A percentile compares a stretch with the other conserved stretches of the same genome.
Conservation (phyloP, 1,139 yeast genomes). For the Candida anutae region DNA sequence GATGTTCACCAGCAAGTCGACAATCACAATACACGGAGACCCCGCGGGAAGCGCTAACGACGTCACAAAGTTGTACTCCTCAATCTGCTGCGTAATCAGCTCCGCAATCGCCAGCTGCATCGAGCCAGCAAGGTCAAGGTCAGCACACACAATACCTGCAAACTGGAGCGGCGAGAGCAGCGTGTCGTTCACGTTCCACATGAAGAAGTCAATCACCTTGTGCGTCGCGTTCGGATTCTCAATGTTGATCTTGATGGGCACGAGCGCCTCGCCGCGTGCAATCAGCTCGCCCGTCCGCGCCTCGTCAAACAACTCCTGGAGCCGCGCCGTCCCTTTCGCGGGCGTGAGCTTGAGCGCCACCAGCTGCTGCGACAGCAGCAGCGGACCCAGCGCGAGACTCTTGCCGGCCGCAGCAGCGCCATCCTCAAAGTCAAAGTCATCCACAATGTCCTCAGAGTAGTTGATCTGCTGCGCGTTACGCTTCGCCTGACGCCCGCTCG, state of each 20-base stretch:
- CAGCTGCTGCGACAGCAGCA: constrained; percentile 11
- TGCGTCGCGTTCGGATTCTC: constrained; percentile 57
- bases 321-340: constrained; percentile 25
- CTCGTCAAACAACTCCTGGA: constrained; percentile 17
- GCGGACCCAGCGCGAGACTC: constrained; percentile 7
- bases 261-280: constrained; percentile 35
- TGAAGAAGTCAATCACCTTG: constrained; percentile 69
- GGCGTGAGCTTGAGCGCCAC: constrained; percentile 28
- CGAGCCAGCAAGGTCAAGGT: constrained; percentile 66
- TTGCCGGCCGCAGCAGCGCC: constrained; percentile 17
- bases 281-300: constrained; percentile 19
- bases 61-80: constrained; percentile 53
- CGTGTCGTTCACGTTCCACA: constrained; percentile 85
- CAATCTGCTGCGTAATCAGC: constrained; percentile 72
- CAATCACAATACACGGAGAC: constrained; percentile 64
- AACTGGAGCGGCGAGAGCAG: constrained; percentile 78
- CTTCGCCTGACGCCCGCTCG: constrained; percentile 71
- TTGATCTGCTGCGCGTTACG: constrained; percentile 67
- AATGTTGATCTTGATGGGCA: constrained; percentile 73
- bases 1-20: constrained; percentile 75
- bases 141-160: constrained; percentile 72
- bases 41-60: constrained; percentile 59
- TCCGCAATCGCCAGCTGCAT: constrained; percentile 60
- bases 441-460: constrained; percentile 63
- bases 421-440: constrained; percentile 68